A percentile compares a stretch with the other conserved stretches of the same genome.
phyloP scores from a whole-genome alignment of 495 filamentous ascomycete genomes.

The Cairneyella variabilis region DNA sequence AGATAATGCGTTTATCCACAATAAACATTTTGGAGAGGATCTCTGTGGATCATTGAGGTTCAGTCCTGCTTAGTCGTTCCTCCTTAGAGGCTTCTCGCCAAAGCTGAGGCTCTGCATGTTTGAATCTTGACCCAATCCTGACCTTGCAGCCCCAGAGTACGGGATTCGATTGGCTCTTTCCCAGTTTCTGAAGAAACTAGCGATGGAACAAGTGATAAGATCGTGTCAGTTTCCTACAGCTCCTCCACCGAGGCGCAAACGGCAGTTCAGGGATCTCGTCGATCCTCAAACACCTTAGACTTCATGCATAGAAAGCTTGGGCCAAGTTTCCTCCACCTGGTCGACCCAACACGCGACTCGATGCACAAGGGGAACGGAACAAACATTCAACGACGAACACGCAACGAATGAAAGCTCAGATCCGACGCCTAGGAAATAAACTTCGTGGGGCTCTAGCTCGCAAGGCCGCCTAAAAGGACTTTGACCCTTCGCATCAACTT shows the following conservation, averaged over 20 bases:
- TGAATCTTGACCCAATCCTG: slow-evolving; percentile 13
- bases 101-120: slow-evolving; percentile 22
- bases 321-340: slow-evolving; percentile 1
- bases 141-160: not conserved
- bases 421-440: not conserved
- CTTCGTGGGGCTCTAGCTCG: slow-evolving; percentile 6
- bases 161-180: slow-evolving; percentile 8
- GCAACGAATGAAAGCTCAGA: not conserved
- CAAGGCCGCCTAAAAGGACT: not conserved
- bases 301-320: slow-evolving; percentile 4
- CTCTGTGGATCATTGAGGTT: slow-evolving; percentile 6
- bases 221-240: slow-evolving; percentile 1
- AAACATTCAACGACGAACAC: not conserved
- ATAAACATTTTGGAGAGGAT: slow-evolving; percentile 7
- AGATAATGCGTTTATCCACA: slow-evolving; percentile 1
- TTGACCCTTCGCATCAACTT: slow-evolving; percentile 12
- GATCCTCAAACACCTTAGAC: slow-evolving; percentile 19
- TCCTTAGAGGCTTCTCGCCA: not conserved
- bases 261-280: slow-evolving; percentile 2
- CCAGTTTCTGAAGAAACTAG: not conserved
- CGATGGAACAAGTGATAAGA: slow-evolving; percentile 9
- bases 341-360: too few species aligned
- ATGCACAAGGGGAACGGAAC: not conserved
- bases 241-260: not conserved
- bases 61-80: not conserved